Base-by-base conservation (phyloP, 495 filamentous ascomycete species). In the Evansstolkia leycettana region DNA sequence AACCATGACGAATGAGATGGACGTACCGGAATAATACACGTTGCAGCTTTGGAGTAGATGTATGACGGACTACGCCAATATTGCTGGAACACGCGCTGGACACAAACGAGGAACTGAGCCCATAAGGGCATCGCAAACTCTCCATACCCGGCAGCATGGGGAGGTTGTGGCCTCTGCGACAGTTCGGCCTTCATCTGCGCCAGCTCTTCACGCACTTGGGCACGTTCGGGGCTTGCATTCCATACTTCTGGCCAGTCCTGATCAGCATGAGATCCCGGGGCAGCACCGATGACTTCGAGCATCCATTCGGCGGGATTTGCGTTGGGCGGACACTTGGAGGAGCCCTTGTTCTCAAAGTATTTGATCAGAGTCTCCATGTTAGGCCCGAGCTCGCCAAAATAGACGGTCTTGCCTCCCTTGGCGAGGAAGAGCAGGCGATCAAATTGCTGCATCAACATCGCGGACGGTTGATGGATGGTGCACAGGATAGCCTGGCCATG, bases 241-340 rank as follows among this genome's bases (percentile, higher is more conserved):
- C 88, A 95, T 5, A 73, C 58, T 33, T 82, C 54, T 36, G 72
- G 64, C 88, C 88, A 95, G 55, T 95, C 82, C 39, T 76, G 69
- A 23, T 83, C 71, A 13, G 75, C 77, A 37, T 67, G 51, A 13
- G 75, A 78, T 16, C 84, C 85, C 2, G 86, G 85, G 0, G 85
- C 86, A 28, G 85, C 84, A 33, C 87, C 87, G 33, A 89, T 93
- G 23, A 84, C 79, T 44, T 92, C 84, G 27, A 94, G 60, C 82
- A 94, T 93, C 82, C 81, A 92, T 54, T 95, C 88, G 14, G 88
- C 88, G 2, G 85, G 85, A 25, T 70, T 95, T 7, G 80, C 82
- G 16, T 77, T 76, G 2, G 56, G 42, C 2, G 82, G 81, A 55
- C 86, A 94, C 28, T 70, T 60, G 13, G 58, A 47, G 1, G 79